phyloP scores from a whole-genome alignment of 805 yeast genomes.

The Blastobotrys terrestris region DNA sequence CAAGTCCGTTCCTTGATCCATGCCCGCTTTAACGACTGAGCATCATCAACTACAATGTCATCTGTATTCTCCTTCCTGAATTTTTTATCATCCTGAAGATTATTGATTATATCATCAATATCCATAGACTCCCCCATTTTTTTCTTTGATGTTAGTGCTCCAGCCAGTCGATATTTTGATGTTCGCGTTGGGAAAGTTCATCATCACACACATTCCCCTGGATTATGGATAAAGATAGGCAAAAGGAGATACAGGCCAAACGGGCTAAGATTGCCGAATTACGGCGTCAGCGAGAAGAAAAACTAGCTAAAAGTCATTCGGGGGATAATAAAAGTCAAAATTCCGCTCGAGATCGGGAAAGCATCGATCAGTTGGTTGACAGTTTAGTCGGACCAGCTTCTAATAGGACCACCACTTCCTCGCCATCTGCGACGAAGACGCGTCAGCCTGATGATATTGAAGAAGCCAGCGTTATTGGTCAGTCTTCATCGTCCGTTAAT shows the following conservation, averaged over 20 bases:
- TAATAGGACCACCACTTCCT: not conserved
- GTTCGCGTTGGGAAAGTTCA: not conserved
- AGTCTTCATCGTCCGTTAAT: not conserved
- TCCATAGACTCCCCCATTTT: constrained; percentile 8
- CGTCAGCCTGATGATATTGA: not conserved
- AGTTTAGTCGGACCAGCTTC: constrained; percentile 14
- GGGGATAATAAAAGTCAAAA: constrained; percentile 1
- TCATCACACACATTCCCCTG: not conserved
- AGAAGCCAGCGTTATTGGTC: no score
- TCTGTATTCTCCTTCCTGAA: constrained; percentile 28
- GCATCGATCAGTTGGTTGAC: constrained; percentile 27
- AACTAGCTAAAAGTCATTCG: constrained; percentile 14
- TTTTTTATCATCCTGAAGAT: constrained; percentile 8
- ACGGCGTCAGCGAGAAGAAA: constrained; percentile 38
- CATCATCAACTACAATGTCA: constrained; percentile 51
- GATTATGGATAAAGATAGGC: constrained; percentile 23
- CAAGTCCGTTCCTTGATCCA: constrained; percentile 85
- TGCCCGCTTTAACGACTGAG: constrained; percentile 44
- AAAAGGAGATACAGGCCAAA: constrained; percentile 48
- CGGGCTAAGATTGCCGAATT: constrained; percentile 45
- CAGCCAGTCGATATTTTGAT: not conserved
- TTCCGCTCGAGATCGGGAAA: constrained; percentile 7
- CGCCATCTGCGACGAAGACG: not conserved
- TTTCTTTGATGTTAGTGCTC: not conserved
- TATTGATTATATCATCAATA: constrained; percentile 21